Base-by-base conservation (phyloP, 2,329 filamentous ascomycete species). In the Gliomastix tumulicola region DNA sequence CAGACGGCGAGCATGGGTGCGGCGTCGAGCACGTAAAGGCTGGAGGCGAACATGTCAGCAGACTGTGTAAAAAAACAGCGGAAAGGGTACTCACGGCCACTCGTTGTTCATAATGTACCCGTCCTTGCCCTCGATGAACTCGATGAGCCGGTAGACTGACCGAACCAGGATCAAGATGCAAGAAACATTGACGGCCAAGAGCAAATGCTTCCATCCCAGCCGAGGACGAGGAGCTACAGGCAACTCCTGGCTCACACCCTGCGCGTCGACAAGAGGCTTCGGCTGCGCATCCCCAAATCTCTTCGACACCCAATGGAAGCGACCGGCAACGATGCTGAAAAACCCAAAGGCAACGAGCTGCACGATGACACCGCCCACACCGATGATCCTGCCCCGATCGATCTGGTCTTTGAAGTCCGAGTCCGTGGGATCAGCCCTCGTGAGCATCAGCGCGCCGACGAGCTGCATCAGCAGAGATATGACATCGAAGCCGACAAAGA, bases 301-400 rank as follows among this genome's bases (percentile, higher is more conserved):
- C 15, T 40, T 39, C 2, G 62, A 65, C 5, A 59, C 63, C 36
- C 68, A 66, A 42, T 69, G 63, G 44, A 71, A 71, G 7, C 67
- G 60, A 4, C 59, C 50, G 1, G 66, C 65, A 6, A 68, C 50
- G 19, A 71, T 38, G 5, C 55, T 57, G 38, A 71, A 71, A 4
- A 71, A 49, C 1, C 66, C 65, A 39, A 71, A 71, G 2, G 62
- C 66, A 1, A 45, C 46, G 11, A 72, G 53, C 39, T 71, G 66
- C 2, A 66, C 63, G 38, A 43, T 13, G 11, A 7, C n/a, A 25
- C 30, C 21, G 15, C 16, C 12, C 17, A 8, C 8, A 20, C 40
- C 30, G 30, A 41, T n/a, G 23, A 49, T 69, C 20, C 47, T 69
- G 7, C 56, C 53, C 13, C 48, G 51, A 34, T 63, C 63, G 17